phyloP scores from a whole-genome alignment of 768 basidiomycete species.

The Auriscalpium microsporum region DNA sequence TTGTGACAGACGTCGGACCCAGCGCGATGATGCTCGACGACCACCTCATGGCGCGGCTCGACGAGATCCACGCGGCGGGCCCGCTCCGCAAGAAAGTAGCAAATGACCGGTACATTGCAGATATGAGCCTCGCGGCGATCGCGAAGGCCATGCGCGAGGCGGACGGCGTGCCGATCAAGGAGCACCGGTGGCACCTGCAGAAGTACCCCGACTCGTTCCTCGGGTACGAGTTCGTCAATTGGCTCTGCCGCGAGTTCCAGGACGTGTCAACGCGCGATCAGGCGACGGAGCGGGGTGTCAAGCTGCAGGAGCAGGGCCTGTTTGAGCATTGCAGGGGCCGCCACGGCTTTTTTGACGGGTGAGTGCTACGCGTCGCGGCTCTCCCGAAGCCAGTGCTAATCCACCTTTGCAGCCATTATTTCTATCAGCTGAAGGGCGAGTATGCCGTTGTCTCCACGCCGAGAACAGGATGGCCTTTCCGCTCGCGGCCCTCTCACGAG shows the following conservation, averaged over 20 bases:
- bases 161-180: slow-evolving; percentile 75
- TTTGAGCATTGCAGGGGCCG: slow-evolving; percentile 75
- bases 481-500: slow-evolving; percentile 11
- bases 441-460: slow-evolving; percentile 66
- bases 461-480: slow-evolving; percentile 59
- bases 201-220: slow-evolving; percentile 79
- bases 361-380: slow-evolving; percentile 16
- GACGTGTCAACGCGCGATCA: slow-evolving; percentile 81
- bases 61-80: slow-evolving; percentile 67
- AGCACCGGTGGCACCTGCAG: slow-evolving; percentile 72
- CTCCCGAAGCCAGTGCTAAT: neutral
- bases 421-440: slow-evolving; percentile 75
- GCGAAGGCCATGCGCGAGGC: slow-evolving; percentile 84
- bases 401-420: slow-evolving; percentile 59
- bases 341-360: slow-evolving; percentile 88
- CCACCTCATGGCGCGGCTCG: slow-evolving; percentile 67
- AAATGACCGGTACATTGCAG: slow-evolving; percentile 64
- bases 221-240: slow-evolving; percentile 83
- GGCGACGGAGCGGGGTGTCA: slow-evolving; percentile 70
- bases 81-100: slow-evolving; percentile 75
- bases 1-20: slow-evolving; percentile 81
- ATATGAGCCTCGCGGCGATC: slow-evolving; percentile 53
- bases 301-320: slow-evolving; percentile 71
- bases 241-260: slow-evolving; percentile 86
- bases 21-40: slow-evolving; percentile 75